phyloP scores from a whole-genome alignment of 1,139 yeast species.

The Hanseniaspora gamundiae region DNA sequence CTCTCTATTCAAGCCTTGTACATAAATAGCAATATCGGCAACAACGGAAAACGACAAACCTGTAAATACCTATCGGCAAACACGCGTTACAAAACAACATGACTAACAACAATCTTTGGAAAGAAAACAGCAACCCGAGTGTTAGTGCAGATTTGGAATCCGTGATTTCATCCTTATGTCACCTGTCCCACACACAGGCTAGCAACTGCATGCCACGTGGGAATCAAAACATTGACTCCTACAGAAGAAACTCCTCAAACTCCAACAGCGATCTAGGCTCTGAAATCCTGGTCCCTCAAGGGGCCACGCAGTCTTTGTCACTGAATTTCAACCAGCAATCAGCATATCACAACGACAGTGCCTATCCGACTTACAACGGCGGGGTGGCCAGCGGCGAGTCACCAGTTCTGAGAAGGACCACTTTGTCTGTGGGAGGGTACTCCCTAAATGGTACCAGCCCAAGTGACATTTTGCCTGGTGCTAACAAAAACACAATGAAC shows the following conservation, averaged over 20 bases:
- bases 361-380: slow-evolving; percentile 1
- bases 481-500: neutral
- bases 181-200: slow-evolving; percentile 16
- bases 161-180: slow-evolving; percentile 25
- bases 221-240: slow-evolving; percentile 20
- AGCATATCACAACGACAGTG: slow-evolving; percentile 1
- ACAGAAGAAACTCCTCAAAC: slow-evolving; percentile 21
- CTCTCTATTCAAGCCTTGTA: neutral
- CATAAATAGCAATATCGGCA: neutral
- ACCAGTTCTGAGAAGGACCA: slow-evolving; percentile 13
- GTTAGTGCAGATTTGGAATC: slow-evolving; percentile 25
- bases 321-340: neutral
- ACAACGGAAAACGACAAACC: neutral
- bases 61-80: neutral
- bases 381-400: slow-evolving; percentile 5
- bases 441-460: slow-evolving; percentile 7
- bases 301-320: neutral
- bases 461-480: neutral
- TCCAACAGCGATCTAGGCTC: slow-evolving; percentile 17
- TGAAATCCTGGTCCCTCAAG: slow-evolving; percentile 11
- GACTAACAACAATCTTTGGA: slow-evolving; percentile 7
- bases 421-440: slow-evolving; percentile 20
- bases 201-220: slow-evolving; percentile 5
- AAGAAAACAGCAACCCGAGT: slow-evolving; percentile 7
- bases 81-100: neutral